Evolutionary conservation across 1,284 basidiomycete genomes (phyloP).

Genomic region (Irpex sp.): DNA sequence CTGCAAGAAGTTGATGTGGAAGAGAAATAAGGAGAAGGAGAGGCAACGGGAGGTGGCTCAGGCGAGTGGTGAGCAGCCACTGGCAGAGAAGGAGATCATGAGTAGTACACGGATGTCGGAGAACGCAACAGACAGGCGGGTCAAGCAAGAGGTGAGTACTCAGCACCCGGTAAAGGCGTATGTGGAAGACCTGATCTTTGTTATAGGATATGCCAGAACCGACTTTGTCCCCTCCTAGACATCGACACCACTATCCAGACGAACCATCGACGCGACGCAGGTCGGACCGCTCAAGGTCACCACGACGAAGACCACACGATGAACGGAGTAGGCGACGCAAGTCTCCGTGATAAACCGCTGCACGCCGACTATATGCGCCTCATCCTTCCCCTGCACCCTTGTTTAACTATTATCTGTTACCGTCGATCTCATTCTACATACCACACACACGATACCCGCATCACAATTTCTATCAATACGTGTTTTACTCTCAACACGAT

Average conservation of each 20-base stretch:
- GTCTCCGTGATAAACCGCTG: neutral
- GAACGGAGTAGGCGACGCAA: neutral
- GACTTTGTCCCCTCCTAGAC: neutral
- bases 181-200: neutral
- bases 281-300: neutral
- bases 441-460: too few relatives aligned
- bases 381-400: too few relatives aligned
- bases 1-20: conserved; percentile 82
- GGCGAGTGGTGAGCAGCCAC: neutral
- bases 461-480: too few relatives aligned
- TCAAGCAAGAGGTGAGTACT: neutral
- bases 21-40: conserved; percentile 65
- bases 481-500: too few relatives aligned
- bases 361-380: neutral
- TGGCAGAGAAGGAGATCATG: neutral
- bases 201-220: neutral
- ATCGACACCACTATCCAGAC: neutral
- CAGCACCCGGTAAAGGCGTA: neutral
- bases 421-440: too few relatives aligned
- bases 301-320: neutral
- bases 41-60: neutral
- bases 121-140: neutral
- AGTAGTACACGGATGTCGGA: neutral
- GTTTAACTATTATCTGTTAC: too few relatives aligned
- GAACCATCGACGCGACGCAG: neutral